Conservation (phyloP, 1,284 basidiomycete genomes). For the Ustilago loliicola region DNA sequence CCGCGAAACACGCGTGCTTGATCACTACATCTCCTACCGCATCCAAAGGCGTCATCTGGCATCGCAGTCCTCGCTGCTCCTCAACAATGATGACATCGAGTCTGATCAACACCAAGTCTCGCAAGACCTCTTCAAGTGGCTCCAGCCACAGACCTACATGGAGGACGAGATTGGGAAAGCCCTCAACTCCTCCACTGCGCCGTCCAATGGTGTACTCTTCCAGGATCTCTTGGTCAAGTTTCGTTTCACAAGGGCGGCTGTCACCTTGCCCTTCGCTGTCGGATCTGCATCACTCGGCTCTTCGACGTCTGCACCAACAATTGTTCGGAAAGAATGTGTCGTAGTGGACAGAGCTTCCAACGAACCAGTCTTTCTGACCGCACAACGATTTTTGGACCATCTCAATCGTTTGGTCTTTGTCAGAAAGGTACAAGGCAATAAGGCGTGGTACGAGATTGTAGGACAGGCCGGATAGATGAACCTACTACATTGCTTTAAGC, state of each 20-base stretch:
- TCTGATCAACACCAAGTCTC: slow-evolving; percentile 38
- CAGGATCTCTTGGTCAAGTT: slow-evolving; percentile 38
- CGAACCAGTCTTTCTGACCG: slow-evolving; percentile 42
- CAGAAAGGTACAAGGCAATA: slow-evolving; percentile 18
- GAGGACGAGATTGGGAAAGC: slow-evolving; percentile 46
- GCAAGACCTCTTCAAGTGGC: slow-evolving; percentile 51
- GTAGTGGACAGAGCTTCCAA: slow-evolving; percentile 15
- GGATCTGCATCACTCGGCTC: slow-evolving; percentile 9
- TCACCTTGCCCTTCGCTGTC: slow-evolving; percentile 35
- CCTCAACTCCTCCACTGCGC: background rate
- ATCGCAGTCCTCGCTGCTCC: slow-evolving; percentile 29
- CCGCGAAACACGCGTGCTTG: slow-evolving; percentile 43
- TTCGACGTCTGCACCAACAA: slow-evolving; percentile 3
- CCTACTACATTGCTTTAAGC: background rate
- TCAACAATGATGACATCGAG: slow-evolving; percentile 48
- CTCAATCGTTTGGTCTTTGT: slow-evolving; percentile 31
- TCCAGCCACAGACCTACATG: slow-evolving; percentile 46
- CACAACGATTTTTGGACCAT: slow-evolving; percentile 22
- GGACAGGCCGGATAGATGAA: slow-evolving; percentile 21
- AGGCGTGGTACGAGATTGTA: slow-evolving; percentile 38
- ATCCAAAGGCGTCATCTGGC: slow-evolving; percentile 32
- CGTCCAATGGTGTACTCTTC: slow-evolving; percentile 24
- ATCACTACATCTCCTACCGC: slow-evolving; percentile 48
- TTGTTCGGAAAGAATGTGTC: slow-evolving; percentile 34
- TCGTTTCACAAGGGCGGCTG: slow-evolving; percentile 28